Evolutionary conservation across 768 basidiomycete genomes (phyloP), one percentile per base, ranked within the genome.

Genomic region (Mycena kentingensis): DNA sequence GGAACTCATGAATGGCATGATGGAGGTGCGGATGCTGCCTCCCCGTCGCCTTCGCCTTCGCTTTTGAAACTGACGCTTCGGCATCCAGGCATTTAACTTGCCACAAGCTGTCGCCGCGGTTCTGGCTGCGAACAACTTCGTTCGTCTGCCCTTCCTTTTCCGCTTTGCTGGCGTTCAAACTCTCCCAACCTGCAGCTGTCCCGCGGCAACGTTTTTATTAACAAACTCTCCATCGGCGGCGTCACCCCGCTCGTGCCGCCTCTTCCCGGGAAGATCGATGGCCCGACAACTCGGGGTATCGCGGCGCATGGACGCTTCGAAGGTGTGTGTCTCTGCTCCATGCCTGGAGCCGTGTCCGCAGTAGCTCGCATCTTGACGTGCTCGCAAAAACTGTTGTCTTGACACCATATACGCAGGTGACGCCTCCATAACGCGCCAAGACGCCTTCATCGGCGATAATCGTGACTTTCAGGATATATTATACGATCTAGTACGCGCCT

Each of bases 381-480:
- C n/a, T n/a, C n/a, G n/a, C n/a, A n/a, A n/a, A n/a, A n/a, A n/a
- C n/a, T n/a, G n/a, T n/a, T n/a, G n/a, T n/a, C n/a, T n/a, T n/a
- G n/a, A n/a, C n/a, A n/a, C n/a, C n/a, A n/a, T n/a, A n/a, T n/a
- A n/a, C n/a, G n/a, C n/a, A 55, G 55, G 55, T 11, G 55, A 57
- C 34, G 55, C 55, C 4, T 56, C 55, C 16, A 56, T 56, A 45
- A 51, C 55, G 19, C 37, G 55, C 35, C 21, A 37, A 21, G 55
- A 57, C 46, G 46, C 41, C 4, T 44, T 48, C 46, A 48, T 57
- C 19, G 51, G 55, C 8, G 55, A 57, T 19, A 57, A 57, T 32
- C 36, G 51, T 18, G 19, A 57, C 24, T 57, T 57, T 41, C 46
- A 52, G 19, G 46, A 42, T 16, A 49, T 43, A 16, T 19, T 42